These are phyloP conservation scores for Mycena alexandri DNA, from an alignment of 768 basidiomycete genomes.

Conservation along the genomic window DNA sequence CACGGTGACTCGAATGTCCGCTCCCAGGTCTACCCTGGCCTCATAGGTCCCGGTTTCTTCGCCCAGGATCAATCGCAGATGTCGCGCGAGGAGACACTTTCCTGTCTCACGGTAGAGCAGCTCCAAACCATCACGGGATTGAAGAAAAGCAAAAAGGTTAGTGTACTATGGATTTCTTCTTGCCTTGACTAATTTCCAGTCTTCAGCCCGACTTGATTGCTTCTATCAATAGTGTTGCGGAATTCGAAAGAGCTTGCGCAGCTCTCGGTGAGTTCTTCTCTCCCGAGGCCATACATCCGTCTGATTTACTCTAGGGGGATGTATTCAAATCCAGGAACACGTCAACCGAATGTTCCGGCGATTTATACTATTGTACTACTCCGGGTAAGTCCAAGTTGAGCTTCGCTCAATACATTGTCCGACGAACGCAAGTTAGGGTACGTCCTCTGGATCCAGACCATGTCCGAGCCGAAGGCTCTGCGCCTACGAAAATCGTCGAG, in stretches of 20 bases:
- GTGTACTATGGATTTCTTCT: background rate
- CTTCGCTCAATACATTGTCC: too few species aligned
- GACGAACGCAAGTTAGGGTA: too few species aligned
- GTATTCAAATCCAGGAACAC: background rate
- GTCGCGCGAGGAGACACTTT: background rate
- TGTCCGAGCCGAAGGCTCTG: background rate
- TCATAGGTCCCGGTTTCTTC: too few species aligned
- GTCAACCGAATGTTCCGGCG: conserved; percentile 5
- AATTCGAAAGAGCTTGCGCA: background rate
- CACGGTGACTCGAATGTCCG: too few species aligned
- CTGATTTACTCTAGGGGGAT: background rate
- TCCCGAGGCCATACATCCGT: too few species aligned
- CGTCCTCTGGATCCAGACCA: too few species aligned
- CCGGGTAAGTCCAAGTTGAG: background rate
- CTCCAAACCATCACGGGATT: background rate
- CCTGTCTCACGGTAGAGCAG: background rate
- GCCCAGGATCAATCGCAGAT: background rate
- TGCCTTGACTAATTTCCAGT: too few species aligned
- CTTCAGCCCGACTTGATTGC: background rate
- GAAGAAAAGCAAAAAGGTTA: background rate
- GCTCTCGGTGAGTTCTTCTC: background rate
- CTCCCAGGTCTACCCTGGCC: too few species aligned
- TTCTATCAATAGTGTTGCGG: background rate
- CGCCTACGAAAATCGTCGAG: background rate
- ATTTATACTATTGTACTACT: background rate